phyloP scores from a whole-genome alignment of 805 yeast genomes.

The Yamadazyma kitorensis region DNA sequence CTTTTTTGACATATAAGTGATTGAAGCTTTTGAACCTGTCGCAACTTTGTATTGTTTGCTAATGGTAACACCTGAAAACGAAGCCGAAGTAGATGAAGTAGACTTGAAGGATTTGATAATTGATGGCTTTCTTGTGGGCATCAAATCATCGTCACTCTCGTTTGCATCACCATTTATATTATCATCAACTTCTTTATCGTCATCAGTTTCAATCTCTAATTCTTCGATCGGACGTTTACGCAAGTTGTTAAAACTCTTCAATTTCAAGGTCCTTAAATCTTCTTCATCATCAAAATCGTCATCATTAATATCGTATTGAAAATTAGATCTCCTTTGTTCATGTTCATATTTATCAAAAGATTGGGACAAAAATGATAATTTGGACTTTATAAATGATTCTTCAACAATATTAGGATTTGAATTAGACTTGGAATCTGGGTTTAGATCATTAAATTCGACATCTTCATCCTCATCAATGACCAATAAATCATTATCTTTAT shows the following conservation, averaged over 20 bases:
- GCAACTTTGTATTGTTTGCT: constrained; percentile 54
- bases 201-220: constrained; percentile 22
- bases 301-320: constrained; percentile 32
- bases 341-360: constrained; percentile 29
- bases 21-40: constrained; percentile 54
- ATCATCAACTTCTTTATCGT: constrained; percentile 12
- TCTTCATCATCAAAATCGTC: constrained; percentile 36
- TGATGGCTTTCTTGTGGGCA: constrained; percentile 45
- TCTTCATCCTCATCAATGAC: constrained; percentile 23
- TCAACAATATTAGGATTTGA: constrained; percentile 36
- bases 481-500: constrained; percentile 18
- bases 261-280: constrained; percentile 47
- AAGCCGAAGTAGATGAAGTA: constrained; percentile 36
- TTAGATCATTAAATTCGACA: constrained; percentile 15
- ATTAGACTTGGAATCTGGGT: constrained; percentile 15
- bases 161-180: constrained; percentile 20
- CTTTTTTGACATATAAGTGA: constrained; percentile 49
- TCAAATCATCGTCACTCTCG: constrained; percentile 33
- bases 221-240: constrained; percentile 19
- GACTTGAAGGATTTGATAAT: constrained; percentile 47
- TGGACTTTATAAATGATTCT: constrained; percentile 54
- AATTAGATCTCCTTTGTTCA: constrained; percentile 27
- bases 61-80: constrained; percentile 50
- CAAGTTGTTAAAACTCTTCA: constrained; percentile 28
- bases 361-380: constrained; percentile 50